Percentiles rank a stretch among this genome's conserved stretches.
Conservation (phyloP, 768 basidiomycete species). For the Leccinum fibrillosum region DNA sequence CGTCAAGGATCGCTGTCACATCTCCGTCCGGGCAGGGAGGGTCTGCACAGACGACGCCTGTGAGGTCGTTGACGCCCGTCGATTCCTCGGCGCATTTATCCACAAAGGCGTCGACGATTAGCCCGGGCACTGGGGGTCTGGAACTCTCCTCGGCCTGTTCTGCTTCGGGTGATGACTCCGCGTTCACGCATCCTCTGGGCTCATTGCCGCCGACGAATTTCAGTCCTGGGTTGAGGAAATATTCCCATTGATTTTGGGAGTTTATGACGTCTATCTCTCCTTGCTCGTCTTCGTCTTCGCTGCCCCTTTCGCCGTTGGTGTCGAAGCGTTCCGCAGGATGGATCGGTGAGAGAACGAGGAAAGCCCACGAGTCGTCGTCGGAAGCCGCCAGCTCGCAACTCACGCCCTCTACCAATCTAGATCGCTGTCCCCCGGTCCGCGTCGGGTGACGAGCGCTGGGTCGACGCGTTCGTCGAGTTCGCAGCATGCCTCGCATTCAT, state of each 20-base stretch:
- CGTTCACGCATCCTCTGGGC: not conserved
- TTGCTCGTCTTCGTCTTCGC: too few relatives aligned
- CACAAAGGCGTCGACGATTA: not conserved
- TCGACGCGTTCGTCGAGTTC: conserved; percentile 11
- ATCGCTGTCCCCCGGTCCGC: conserved; percentile 14
- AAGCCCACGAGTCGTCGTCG: not conserved
- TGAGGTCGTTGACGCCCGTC: conserved; percentile 5
- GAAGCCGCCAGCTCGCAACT: not conserved
- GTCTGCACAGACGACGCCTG: conserved; percentile 5
- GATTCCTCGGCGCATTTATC: not conserved
- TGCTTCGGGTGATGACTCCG: conserved; percentile 1
- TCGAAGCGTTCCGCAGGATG: not conserved
- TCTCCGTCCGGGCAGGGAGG: not conserved
- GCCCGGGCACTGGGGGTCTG: too few relatives aligned
- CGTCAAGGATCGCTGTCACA: conserved; percentile 11
- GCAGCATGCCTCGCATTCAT: conserved; percentile 2
- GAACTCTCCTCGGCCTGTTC: not conserved
- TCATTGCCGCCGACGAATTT: conserved; percentile 1
- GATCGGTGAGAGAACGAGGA: conserved; percentile 3
- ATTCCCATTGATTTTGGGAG: too few relatives aligned
- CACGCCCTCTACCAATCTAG: conserved; percentile 7
- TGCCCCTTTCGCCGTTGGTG: too few relatives aligned
- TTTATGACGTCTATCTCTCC: too few relatives aligned
- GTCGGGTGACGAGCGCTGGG: not conserved
- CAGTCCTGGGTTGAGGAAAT: too few relatives aligned